Base-by-base conservation (phyloP, 768 basidiomycete species). In the Chalciporus pseudorubinellus region DNA sequence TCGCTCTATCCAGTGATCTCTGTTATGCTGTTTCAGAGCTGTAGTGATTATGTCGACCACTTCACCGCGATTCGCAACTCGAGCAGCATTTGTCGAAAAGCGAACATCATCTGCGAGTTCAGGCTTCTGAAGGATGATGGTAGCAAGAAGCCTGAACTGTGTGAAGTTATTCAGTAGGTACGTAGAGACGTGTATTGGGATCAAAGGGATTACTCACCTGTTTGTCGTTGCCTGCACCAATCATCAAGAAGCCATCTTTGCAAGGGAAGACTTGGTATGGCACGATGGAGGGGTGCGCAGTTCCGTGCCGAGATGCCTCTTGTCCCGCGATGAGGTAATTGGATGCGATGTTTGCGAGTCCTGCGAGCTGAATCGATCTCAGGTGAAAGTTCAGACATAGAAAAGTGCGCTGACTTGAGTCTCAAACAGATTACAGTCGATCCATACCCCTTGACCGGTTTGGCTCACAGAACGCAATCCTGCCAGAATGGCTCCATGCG, bases 351-450 rank as follows among this genome's bases (percentile, higher is more conserved):
- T 95, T 95, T 2, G 85, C 92, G 6, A 97, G 80, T 16, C 91
- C 91, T 14, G 94, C 92, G 43, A 97, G 80, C 91, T 95, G 61
- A 31, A 34, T 44, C 39, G 29, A 41, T 36, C 34, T 51, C 19
- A 51, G 36, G 47, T 14, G 24, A 9, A 39, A 48, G 20, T 47
- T 44, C 36, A 47, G 20, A 49, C 20, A 24, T 20, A 41, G 34
- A 46, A 40, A 26, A 36, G n/a, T 9, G 22, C 16, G 28, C 73
- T 50, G 52, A 90, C 92, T 74, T 95, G 94, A 13, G 87, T 84
- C 61, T 97, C 94, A 60, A 97, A 95, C 36, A 98, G 72, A 65
- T 90, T 95, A 62, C 88, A 90, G 66, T 98, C 95, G 48, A 98
- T 89, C 84, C 88, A 89, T 13, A 87, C 83, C 2, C 95, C 95